phyloP scores from a whole-genome alignment of 441 rosid species.

The Populus hybrid region DNA sequence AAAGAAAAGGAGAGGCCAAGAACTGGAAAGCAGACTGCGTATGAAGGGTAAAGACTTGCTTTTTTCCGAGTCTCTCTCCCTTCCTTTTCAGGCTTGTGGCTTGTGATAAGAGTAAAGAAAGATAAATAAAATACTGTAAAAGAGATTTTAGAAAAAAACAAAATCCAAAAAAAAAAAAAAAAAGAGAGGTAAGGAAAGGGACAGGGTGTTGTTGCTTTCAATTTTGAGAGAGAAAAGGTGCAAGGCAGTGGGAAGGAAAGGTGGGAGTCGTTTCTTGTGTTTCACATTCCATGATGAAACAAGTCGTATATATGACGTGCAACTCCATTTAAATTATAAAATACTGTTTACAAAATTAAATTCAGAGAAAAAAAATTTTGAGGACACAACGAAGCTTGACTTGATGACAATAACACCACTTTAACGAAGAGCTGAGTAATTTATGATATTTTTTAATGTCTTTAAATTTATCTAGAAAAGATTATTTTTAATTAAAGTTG shows the following conservation, averaged over 20 bases:
- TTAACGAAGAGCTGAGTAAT: too few species aligned
- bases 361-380: too few species aligned
- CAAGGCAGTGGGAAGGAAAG: background rate
- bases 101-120: constrained; percentile 4
- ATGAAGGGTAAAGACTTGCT: constrained; percentile 21
- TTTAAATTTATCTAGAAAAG: too few species aligned
- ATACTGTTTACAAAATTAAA: too few species aligned
- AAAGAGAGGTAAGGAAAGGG: constrained; percentile 40
- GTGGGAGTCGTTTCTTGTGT: constrained; percentile 23
- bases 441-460: too few species aligned
- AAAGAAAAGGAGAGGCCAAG: background rate
- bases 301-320: too few species aligned
- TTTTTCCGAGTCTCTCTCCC: constrained; percentile 27
- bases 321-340: too few species aligned
- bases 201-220: constrained; percentile 41
- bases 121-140: background rate
- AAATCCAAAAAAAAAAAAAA: background rate
- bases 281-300: constrained; percentile 19
- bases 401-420: too few species aligned
- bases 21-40: constrained; percentile 26
- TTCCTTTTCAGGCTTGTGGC: constrained; percentile 39
- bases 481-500: rapidly evolving
- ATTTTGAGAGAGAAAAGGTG: constrained; percentile 15
- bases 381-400: too few species aligned
- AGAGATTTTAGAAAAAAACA: background rate